These are phyloP conservation scores for Leccinum truebloodii DNA, from an alignment of 768 basidiomycete species.

Conservation along the genomic window DNA sequence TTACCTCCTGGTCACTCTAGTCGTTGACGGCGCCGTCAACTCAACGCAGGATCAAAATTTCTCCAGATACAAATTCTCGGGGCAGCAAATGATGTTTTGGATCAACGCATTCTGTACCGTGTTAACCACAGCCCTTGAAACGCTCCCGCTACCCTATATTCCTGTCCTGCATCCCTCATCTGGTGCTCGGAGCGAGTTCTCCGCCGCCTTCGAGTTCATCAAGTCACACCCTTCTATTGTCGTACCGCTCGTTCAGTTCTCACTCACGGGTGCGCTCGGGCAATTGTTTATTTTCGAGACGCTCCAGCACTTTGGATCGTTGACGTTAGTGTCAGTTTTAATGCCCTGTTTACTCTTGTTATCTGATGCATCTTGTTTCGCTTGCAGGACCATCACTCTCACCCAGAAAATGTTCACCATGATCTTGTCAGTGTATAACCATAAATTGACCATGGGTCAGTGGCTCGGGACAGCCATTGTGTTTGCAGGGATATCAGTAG, in stretches of 20 bases:
- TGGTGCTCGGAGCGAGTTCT: conserved; percentile 62
- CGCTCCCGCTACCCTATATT: conserved; percentile 78
- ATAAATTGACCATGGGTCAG: conserved; percentile 79
- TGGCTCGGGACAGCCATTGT: conserved; percentile 93
- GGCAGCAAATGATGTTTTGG: conserved; percentile 99
- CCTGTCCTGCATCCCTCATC: conserved; percentile 76
- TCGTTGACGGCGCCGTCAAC: conserved; percentile 91
- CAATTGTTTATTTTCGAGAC: conserved; percentile 99
- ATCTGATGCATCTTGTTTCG: conserved; percentile 3
- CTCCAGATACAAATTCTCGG: conserved; percentile 65
- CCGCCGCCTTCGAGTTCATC: conserved; percentile 72
- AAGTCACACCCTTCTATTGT: conserved; percentile 73
- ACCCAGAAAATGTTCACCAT: conserved; percentile 98
- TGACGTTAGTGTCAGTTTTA: conserved; percentile 76
- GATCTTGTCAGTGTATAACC: conserved; percentile 94
- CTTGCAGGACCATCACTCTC: conserved; percentile 82
- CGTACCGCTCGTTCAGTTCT: conserved; percentile 77
- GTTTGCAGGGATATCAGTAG: conserved; percentile 93
- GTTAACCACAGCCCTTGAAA: conserved; percentile 64
- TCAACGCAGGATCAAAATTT: conserved; percentile 98
- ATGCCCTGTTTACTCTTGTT: neutral
- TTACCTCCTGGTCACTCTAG: conserved; percentile 82
- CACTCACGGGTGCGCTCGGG: conserved; percentile 88
- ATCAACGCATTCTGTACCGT: conserved; percentile 88
- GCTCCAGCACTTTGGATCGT: conserved; percentile 83